phyloP scores from a whole-genome alignment of 2,329 filamentous ascomycete genomes.

The Hysterium pulicare region DNA sequence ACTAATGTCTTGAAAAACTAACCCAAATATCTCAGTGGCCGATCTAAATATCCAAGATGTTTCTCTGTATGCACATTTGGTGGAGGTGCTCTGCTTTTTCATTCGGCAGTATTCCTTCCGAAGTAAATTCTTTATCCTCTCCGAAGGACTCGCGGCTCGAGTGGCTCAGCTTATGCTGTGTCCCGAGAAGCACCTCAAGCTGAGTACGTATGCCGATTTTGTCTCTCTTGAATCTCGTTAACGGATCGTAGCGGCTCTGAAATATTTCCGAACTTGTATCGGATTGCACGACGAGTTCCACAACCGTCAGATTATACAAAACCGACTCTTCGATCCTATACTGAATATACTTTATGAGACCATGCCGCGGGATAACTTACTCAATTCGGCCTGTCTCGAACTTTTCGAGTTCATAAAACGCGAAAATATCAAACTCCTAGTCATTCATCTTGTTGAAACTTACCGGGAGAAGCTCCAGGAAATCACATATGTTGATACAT shows the following conservation, averaged over 20 bases:
- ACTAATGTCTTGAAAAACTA: constrained; percentile 12
- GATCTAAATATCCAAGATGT: constrained; percentile 78
- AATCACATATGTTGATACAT: constrained; percentile 82
- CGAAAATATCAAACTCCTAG: constrained; percentile 62
- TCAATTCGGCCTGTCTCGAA: constrained; percentile 91
- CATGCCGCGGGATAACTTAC: constrained; percentile 86
- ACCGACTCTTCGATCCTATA: constrained; percentile 78
- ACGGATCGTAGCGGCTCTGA: constrained; percentile 67
- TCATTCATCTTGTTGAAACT: constrained; percentile 79
- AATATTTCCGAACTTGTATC: constrained; percentile 87
- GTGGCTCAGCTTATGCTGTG: constrained; percentile 79
- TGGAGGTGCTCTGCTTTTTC: constrained; percentile 93
- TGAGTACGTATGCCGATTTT: constrained; percentile 61
- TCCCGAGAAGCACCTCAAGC: constrained; percentile 86
- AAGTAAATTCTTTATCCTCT: constrained; percentile 83
- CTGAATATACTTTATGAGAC: constrained; percentile 79
- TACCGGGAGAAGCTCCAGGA: constrained; percentile 73
- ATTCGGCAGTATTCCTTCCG: constrained; percentile 82
- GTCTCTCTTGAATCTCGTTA: constrained; percentile 12
- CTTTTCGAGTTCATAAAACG: constrained; percentile 85
- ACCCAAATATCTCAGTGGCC: constrained; percentile 52
- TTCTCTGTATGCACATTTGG: constrained; percentile 84
- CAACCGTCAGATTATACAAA: constrained; percentile 76
- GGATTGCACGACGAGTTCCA: constrained; percentile 89
- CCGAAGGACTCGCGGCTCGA: constrained; percentile 71